Base-by-base conservation (phyloP, 192 early-diverging fungal species). In the Coemansia sp. region DNA sequence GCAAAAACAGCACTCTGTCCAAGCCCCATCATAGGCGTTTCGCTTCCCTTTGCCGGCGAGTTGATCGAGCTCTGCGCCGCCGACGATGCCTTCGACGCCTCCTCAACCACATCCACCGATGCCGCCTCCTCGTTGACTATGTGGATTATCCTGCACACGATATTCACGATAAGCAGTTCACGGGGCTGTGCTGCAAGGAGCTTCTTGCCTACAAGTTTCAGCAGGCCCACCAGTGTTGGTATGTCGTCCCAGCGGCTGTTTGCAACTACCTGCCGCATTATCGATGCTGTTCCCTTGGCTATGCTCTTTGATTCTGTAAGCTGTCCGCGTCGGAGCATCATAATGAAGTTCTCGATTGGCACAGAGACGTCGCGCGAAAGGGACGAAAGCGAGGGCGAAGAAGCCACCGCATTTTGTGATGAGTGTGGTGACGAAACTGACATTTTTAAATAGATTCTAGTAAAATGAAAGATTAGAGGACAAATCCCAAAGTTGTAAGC, bases 91-190 rank as follows among this genome's bases (percentile, higher is more conserved):
- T 44, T 45, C 6, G 22, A 30, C 22, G 52, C 29, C 30, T 60
- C 59, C 15, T 59, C 48, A 31, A 59, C 64, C 36, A 67, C 57
- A 50, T 70, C 65, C 11, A 62, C 59, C 31, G 66, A 54, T 25
- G 55, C 55, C 20, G 61, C 58, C 42, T 74, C 75, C 62, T 96
- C 94, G 33, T 85, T 83, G 63, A 97, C 93, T n/a, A 95, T 75
- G 54, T 87, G 84, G 41, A 96, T 67, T 6, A 96, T 87, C 36
- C 93, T 84, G 59, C 91, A 87, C 42, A 91, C 85, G 33, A 94
- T 94, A 77, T 94, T 96, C 15, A 87, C 88, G 0, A 94, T 87
- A 3, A 92, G 87, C 33, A 94, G 83, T 69, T 97, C 96, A 75
- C 76, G 65, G 8, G 93, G 91, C 65, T 93, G 93, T 0, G 96